A percentile compares a stretch with the other conserved stretches of the same genome.
Evolutionary conservation across 2,329 filamentous ascomycete genomes (phyloP).

Genomic region (Penicillium concentricum): DNA sequence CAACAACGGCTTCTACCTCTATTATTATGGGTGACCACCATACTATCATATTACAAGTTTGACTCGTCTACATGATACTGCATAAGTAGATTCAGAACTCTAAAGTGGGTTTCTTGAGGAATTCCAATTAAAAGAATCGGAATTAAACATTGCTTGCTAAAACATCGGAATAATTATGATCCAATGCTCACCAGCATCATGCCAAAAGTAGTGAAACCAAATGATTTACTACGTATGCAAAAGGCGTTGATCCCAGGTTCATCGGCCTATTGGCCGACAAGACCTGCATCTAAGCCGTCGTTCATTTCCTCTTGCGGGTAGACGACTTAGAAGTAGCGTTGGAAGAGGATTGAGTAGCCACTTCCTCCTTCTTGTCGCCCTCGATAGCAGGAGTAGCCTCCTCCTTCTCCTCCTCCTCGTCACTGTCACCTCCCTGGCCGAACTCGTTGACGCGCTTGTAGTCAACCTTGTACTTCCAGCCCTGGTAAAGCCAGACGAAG

Average conservation of each 20-base stretch:
- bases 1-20: constrained; percentile 11
- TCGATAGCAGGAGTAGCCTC: constrained; percentile 35
- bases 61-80: not conserved
- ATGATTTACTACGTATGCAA: not conserved
- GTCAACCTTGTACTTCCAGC: constrained; percentile 88
- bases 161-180: not conserved
- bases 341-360: constrained; percentile 29
- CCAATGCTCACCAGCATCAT: not conserved
- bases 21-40: too few relatives aligned
- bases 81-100: not conserved
- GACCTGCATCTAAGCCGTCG: not conserved
- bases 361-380: constrained; percentile 18
- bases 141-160: not conserved
- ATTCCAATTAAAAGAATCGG: not conserved
- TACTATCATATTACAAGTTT: not conserved
- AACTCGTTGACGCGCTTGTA: constrained; percentile 95
- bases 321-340: constrained; percentile 28
- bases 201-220: not conserved
- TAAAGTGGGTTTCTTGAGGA: not conserved
- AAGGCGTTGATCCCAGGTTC: not conserved
- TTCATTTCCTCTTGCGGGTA: constrained; percentile 38
- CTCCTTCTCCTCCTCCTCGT: constrained; percentile 56
- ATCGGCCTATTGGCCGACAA: not conserved
- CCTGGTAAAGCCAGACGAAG: constrained; percentile 95
- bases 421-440: constrained; percentile 94